Evolutionary conservation across 148 eudicot genomes (phyloP).

Genomic region (Fagopyrum tataricum): DNA sequence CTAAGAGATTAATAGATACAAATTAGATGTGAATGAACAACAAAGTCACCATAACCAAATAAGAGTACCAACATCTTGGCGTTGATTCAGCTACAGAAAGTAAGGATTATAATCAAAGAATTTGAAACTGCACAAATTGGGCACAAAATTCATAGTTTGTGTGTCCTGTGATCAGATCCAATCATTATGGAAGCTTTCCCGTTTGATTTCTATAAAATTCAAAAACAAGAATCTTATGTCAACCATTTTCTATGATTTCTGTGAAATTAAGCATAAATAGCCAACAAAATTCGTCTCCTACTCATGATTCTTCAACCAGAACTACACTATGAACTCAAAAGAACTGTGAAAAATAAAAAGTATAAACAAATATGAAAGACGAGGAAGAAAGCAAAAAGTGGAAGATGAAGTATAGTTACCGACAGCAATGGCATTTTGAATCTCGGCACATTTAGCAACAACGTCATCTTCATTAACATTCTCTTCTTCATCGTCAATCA

Average conservation of each 20-base stretch:
- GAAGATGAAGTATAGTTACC: slow-evolving; percentile 24
- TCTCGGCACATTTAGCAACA: slow-evolving; percentile 62
- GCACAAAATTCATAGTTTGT: background rate
- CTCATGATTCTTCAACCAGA: no score
- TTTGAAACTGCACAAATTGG: no score
- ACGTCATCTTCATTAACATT: slow-evolving; percentile 41
- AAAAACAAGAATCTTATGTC: no score
- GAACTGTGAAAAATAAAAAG: background rate
- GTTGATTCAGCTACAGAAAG: background rate
- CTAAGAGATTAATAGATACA: slow-evolving; percentile 16
- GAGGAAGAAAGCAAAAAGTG: background rate
- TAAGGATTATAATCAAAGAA: no score
- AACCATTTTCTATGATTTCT: no score
- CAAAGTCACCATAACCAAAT: no score
- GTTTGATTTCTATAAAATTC: no score
- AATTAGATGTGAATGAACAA: background rate
- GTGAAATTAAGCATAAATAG: no score
- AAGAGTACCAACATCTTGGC: no score
- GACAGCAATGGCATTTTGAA: slow-evolving; percentile 65
- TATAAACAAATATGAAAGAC: background rate
- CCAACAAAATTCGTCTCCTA: no score
- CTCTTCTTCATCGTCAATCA: slow-evolving; percentile 56
- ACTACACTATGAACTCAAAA: background rate
- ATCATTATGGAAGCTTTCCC: no score
- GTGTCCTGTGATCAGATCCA: background rate